These are phyloP conservation scores for Rhizomucor pusillus DNA, from an alignment of 371 early-diverging fungal genomes.

Conservation along the genomic window DNA sequence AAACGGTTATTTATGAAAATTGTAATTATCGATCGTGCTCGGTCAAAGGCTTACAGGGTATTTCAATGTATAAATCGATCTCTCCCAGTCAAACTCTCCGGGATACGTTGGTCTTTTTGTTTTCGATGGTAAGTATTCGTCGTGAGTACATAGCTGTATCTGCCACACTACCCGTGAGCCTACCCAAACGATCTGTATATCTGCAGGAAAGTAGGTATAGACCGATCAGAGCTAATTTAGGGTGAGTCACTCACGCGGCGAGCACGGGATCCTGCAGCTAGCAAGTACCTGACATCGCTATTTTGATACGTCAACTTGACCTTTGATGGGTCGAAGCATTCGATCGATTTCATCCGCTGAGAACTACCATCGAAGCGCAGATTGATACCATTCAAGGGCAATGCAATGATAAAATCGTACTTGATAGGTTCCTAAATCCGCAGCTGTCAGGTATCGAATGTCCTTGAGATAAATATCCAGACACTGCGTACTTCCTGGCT, in stretches of 20 bases:
- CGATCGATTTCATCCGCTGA: slow-evolving; percentile 64
- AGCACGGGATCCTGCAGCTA: not conserved
- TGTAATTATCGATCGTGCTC: no score
- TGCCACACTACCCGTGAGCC: not conserved
- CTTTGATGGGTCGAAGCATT: slow-evolving; percentile 61
- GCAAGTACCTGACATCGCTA: slow-evolving; percentile 61
- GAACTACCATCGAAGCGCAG: slow-evolving; percentile 61
- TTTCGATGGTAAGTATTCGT: no score
- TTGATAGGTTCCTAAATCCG: slow-evolving; percentile 51
- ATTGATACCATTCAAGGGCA: slow-evolving; percentile 61
- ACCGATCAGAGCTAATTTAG: slow-evolving; percentile 59
- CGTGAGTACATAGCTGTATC: not conserved
- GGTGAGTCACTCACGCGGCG: slow-evolving; percentile 1
- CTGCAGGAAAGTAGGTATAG: slow-evolving; percentile 63
- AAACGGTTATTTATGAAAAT: no score
- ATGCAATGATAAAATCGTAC: slow-evolving; percentile 58
- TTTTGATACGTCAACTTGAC: slow-evolving; percentile 63
- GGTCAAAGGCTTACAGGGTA: slow-evolving; percentile 72
- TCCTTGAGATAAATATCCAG: no score
- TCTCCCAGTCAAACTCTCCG: slow-evolving; percentile 58
- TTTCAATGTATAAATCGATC: slow-evolving; percentile 58
- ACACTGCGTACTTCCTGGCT: slow-evolving; percentile 61
- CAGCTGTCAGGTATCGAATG: slow-evolving; percentile 1
- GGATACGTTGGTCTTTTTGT: slow-evolving; percentile 59
- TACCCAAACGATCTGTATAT: slow-evolving; percentile 75